phyloP scores from a whole-genome alignment of 2,329 filamentous ascomycete genomes.

The Knufia petricola region DNA sequence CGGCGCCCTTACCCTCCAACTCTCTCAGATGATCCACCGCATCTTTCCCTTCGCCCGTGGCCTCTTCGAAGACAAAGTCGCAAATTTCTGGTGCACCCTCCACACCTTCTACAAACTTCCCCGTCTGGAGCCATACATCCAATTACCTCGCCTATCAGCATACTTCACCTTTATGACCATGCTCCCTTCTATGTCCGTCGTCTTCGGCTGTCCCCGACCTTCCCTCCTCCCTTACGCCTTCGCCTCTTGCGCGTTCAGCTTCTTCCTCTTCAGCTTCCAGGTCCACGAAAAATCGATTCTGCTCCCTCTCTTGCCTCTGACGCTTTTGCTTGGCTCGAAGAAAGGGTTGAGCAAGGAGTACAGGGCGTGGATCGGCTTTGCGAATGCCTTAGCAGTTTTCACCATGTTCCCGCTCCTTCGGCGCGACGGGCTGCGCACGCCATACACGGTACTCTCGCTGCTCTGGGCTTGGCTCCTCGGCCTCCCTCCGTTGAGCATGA shows the following conservation, averaged over 20 bases:
- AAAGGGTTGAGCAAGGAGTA: conserved; percentile 66
- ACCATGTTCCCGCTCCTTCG: conserved; percentile 87
- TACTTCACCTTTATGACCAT: conserved; percentile 67
- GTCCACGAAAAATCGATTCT: conserved; percentile 97
- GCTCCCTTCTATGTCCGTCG: conserved; percentile 64
- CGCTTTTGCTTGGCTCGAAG: conserved; percentile 67
- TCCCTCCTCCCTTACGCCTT: conserved; percentile 70
- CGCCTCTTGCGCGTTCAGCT: conserved; percentile 82
- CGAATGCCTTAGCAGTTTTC: conserved; percentile 81
- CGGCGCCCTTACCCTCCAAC: conserved; percentile 66
- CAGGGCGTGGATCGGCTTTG: conserved; percentile 90
- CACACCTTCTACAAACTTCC: conserved; percentile 68
- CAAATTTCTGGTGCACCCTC: conserved; percentile 92
- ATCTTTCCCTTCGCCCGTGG: conserved; percentile 94
- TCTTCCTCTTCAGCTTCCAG: conserved; percentile 96
- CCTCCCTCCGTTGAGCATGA: conserved; percentile 52
- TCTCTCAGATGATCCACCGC: conserved; percentile 78
- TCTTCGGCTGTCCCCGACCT: conserved; percentile 70
- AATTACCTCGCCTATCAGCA: conserved; percentile 69
- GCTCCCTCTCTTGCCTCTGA: conserved; percentile 87
- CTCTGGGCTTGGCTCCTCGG: conserved; percentile 90
- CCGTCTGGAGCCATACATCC: conserved; percentile 54
- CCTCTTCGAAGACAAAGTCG: conserved; percentile 96
- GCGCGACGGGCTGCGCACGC: conserved; percentile 71
- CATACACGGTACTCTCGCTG: conserved; percentile 73